Evolutionary conservation across 1,139 yeast genomes (phyloP), one percentile per base, ranked within the genome.

Genomic region (Blastobotrys malaysiensis): DNA sequence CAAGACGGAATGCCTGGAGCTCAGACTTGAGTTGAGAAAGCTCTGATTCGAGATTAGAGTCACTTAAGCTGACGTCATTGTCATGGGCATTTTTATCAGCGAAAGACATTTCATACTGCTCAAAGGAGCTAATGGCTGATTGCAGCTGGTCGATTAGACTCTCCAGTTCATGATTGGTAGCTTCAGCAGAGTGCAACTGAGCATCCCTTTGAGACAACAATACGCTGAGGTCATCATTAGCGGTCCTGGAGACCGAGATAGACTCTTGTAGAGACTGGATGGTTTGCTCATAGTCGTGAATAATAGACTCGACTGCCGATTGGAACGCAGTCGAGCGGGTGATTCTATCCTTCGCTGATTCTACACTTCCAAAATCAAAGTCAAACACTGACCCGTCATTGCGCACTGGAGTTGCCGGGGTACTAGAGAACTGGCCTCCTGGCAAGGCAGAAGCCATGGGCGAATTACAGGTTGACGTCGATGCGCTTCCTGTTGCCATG

Each of bases 221-320:
- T 13, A 39, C 48, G 7, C 45, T 39, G 27, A 58, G 49, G 14
- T 60, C 63, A 13, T 52, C 52, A 9, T 55, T 53, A 5, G 53
- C 50, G 14, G 52, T 50, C 26, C 58, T 52, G 1, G 59, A 31
- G 18, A 60, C 59, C 11, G 57, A 48, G 13, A 58, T 51, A 16
- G 64, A 55, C 16, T 55, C 56, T 45, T 61, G 64, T 11, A 64
- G 57, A 4, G 63, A 54, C 3, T 55, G 50, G 22, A 65, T 55
- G n/a, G 67, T 63, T 39, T 58, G 55, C 44, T 64, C 67, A 46
- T 64, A 62, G 36, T 63, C 65, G 14, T 49, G 48, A 43, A 62
- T 54, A 9, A 62, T 62, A 11, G 52, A 53, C 44, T 60, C 60
- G 6, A 64, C 66, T 1, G 64, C 65, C 2, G 48, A 26, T 19